Evolutionary conservation across 495 filamentous ascomycete genomes (phyloP).

Genomic region (Penicillium maclennaniae): DNA sequence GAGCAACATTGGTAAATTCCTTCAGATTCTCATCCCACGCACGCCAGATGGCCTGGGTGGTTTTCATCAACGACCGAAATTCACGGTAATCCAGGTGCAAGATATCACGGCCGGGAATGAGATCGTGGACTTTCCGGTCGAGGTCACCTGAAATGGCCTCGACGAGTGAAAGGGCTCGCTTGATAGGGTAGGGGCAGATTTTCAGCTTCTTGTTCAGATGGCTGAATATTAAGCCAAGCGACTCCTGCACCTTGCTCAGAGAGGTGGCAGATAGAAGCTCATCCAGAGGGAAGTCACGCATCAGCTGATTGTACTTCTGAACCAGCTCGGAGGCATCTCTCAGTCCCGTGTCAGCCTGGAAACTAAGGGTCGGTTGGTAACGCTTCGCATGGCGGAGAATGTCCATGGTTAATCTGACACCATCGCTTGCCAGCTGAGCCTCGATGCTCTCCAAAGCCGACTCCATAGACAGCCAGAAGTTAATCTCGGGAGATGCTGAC

Average conservation of each 20-base stretch:
- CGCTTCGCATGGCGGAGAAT: slow-evolving; percentile 93
- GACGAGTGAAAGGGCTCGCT: slow-evolving; percentile 86
- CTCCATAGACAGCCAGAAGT: slow-evolving; percentile 98
- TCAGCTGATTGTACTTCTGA: slow-evolving; percentile 96
- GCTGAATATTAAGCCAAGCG: slow-evolving; percentile 78
- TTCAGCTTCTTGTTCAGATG: slow-evolving; percentile 97
- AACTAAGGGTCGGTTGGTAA: slow-evolving; percentile 94
- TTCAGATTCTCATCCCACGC: slow-evolving; percentile 95
- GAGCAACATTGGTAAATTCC: slow-evolving; percentile 94
- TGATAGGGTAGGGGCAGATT: slow-evolving; percentile 90
- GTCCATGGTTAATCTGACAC: slow-evolving; percentile 87
- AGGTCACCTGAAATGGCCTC: slow-evolving; percentile 96
- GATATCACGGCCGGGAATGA: slow-evolving; percentile 80
- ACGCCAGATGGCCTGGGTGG: slow-evolving; percentile 77
- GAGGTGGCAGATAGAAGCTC: slow-evolving; percentile 91
- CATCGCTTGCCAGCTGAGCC: slow-evolving; percentile 77
- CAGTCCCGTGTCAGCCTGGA: slow-evolving; percentile 87
- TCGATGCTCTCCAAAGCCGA: slow-evolving; percentile 86
- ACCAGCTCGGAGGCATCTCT: slow-evolving; percentile 93
- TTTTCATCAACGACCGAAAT: slow-evolving; percentile 79
- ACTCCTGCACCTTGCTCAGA: slow-evolving; percentile 83
- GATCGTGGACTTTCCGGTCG: slow-evolving; percentile 74
- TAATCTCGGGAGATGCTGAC: slow-evolving; percentile 93
- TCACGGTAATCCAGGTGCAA: slow-evolving; percentile 90
- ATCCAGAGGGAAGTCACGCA: slow-evolving; percentile 96